These are phyloP conservation scores for Zizania palustris DNA, from an alignment of 202 grass and related monocot species.

Conservation along the genomic window DNA sequence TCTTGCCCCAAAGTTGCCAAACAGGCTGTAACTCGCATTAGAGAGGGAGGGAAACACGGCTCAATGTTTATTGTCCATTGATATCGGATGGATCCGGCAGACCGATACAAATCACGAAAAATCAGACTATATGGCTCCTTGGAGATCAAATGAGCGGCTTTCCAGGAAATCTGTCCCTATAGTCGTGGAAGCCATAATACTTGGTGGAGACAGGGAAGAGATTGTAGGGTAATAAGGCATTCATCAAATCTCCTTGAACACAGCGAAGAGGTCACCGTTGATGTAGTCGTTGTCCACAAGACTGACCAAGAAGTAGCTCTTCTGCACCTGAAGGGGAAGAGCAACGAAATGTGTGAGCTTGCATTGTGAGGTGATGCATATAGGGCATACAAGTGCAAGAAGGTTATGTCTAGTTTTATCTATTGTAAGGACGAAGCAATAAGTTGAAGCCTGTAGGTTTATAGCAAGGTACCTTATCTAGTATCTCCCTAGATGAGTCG, in stretches of 20 bases:
- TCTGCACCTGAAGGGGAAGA: conserved; percentile 58
- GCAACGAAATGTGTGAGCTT: not conserved
- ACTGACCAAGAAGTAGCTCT: conserved; percentile 69
- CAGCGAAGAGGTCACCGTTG: conserved; percentile 71
- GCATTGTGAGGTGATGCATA: not conserved
- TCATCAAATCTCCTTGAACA: conserved; percentile 61
- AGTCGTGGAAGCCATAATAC: conserved; percentile 24
- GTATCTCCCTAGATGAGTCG: conserved; percentile 63
- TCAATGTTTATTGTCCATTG: conserved; percentile 50
- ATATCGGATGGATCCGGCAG: conserved; percentile 22
- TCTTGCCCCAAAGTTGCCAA: too few species aligned
- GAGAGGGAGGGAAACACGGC: not conserved
- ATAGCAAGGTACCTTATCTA: conserved; percentile 65
- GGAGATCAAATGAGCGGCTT: conserved; percentile 11
- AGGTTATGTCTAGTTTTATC: not conserved
- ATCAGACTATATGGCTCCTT: not conserved
- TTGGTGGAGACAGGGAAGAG: not conserved
- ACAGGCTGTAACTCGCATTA: not conserved
- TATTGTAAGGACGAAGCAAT: not conserved
- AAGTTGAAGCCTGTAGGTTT: not conserved
- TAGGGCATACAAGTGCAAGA: too few species aligned
- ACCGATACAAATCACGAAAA: conserved; percentile 34
- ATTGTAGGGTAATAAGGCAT: not conserved
- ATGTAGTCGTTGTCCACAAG: conserved; percentile 86
- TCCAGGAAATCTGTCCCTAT: not conserved